phyloP scores from a whole-genome alignment of 164 flowering plant genomes.

The Magnolia changhungtana region DNA sequence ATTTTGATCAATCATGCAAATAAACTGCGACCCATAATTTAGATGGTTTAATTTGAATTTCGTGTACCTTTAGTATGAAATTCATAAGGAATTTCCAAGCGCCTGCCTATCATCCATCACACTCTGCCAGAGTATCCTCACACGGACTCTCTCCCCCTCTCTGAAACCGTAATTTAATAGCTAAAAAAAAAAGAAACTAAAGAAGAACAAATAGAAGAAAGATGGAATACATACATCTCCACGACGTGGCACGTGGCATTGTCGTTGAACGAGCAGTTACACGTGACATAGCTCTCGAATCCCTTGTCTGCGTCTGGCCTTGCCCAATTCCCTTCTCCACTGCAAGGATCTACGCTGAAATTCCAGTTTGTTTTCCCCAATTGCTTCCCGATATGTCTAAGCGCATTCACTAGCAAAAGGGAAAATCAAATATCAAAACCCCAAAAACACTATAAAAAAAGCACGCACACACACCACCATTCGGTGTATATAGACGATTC shows the following conservation, averaged over 20 bases:
- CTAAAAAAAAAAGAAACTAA: neutral
- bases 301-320: conserved; percentile 23
- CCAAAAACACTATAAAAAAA: neutral
- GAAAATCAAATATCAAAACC: neutral
- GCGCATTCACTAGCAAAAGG: conserved; percentile 49
- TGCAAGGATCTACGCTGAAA: conserved; percentile 19
- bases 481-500: neutral
- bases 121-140: neutral
- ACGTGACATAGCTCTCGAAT: conserved; percentile 44
- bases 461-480: neutral
- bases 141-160: neutral
- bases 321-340: conserved; percentile 35
- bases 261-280: conserved; percentile 50
- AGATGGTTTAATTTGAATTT: too few species aligned
- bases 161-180: neutral
- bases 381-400: conserved; percentile 41
- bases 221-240: conserved; percentile 35
- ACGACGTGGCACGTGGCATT: conserved; percentile 53
- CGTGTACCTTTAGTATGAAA: too few species aligned
- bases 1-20: too few species aligned
- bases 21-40: too few species aligned
- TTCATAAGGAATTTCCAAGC: too few species aligned
- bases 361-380: conserved; percentile 67
- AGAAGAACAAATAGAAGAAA: neutral
- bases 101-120: too few species aligned